Evolutionary conservation across 352 stramenopile species (phyloP), one percentile per base, ranked within the genome.

Genomic region (Pythium diclinum): DNA sequence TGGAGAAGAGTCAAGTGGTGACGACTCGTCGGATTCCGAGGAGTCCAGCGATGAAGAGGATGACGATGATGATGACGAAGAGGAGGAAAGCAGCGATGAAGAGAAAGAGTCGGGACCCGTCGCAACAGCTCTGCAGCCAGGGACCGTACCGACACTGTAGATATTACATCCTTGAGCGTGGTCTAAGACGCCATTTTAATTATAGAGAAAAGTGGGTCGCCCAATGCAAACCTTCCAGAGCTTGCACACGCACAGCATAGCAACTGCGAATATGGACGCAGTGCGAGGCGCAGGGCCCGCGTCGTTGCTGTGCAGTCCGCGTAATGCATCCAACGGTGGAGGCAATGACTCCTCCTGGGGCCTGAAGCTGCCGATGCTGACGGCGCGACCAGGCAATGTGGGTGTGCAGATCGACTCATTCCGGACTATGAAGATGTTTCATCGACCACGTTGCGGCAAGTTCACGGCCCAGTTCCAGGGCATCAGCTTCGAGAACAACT

Each of bases 351-450:
- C 10, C 10, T 16, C 23, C 19, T 10, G 33, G 9, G 7, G 8
- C n/a, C 14, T 52, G 3, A 83, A 81, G 42, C 72, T 88, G 23
- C 83, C 79, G 48, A 33, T 88, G 42, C 46, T 91, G 17, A 70
- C 64, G 30, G 85, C 83, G 28, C 78, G 80, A 13, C 78, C 83
- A 30, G 80, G 83, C 30, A 94, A 92, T 59, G 77, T 94, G 19
- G 83, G 85, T 42, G 77, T 92, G 17, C 83, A 89, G 71, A 89
- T 94, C 59, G 81, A 91, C 56, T 66, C 85, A 42, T 87, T 85
- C 44, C 83, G 85, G 8, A 60, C 68, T 1, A 84, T 88, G 72
- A 78, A 78, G 32, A 32, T 87, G 44, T 82, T 88, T 61, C 63
- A 83, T 25, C 77, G 81, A 2, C 81, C 83, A 23, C 76, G 85